Evolutionary conservation across 306 rosid species (phyloP).

Genomic region (Vigna nakashimae): DNA sequence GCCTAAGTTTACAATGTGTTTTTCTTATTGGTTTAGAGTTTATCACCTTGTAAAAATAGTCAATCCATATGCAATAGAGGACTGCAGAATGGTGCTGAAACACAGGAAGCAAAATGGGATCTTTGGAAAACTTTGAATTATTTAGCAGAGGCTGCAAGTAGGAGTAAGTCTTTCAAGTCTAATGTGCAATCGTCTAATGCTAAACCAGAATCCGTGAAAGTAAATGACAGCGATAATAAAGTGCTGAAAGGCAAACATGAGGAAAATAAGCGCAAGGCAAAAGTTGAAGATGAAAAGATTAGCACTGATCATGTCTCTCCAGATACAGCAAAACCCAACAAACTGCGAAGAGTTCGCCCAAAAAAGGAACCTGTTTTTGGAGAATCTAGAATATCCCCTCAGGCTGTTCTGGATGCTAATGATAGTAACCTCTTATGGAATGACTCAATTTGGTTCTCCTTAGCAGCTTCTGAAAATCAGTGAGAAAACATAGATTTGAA

Average conservation of each 20-base stretch:
- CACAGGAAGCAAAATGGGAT: conserved; percentile 67
- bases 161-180: conserved; percentile 74
- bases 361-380: conserved; percentile 63
- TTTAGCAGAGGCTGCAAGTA: conserved; percentile 76
- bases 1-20: conserved; percentile 18
- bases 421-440: conserved; percentile 48
- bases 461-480: conserved; percentile 78
- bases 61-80: conserved; percentile 51
- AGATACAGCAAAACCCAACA: conserved; percentile 56
- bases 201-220: conserved; percentile 51
- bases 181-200: conserved; percentile 58
- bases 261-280: conserved; percentile 60
- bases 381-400: conserved; percentile 59
- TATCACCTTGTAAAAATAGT: conserved; percentile 59
- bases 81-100: conserved; percentile 55
- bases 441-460: conserved; percentile 79
- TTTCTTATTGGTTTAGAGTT: conserved; percentile 55
- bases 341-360: conserved; percentile 55
- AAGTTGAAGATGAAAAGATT: conserved; percentile 59
- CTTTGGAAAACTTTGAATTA: conserved; percentile 75
- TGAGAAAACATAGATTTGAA: conserved; percentile 54
- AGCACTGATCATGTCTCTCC: conserved; percentile 45
- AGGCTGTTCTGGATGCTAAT: conserved; percentile 56
- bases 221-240: conserved; percentile 46
- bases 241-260: conserved; percentile 55